Evolutionary conservation across 306 rosid genomes (phyloP).

Genomic region (Abrus precatorius): DNA sequence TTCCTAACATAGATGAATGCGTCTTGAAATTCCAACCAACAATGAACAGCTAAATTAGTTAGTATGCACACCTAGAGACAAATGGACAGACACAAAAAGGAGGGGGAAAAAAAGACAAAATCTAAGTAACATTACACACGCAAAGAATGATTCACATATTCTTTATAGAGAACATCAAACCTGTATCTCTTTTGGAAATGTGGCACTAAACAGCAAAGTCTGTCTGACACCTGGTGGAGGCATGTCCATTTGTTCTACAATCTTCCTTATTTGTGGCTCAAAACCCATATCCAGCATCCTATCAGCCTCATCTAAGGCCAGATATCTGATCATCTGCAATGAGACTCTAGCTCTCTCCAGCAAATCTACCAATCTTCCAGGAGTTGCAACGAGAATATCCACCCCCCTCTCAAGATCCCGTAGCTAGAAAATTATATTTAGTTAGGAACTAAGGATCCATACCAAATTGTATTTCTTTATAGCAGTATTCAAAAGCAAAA

Average conservation of each 20-base stretch:
- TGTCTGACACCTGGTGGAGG: conserved; percentile 85
- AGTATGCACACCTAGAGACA: not conserved
- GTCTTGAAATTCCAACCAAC: conserved; percentile 19
- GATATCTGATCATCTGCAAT: conserved; percentile 65
- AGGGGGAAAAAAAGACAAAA: not conserved
- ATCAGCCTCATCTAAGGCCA: conserved; percentile 63
- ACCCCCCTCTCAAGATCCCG: conserved; percentile 94
- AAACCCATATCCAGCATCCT: conserved; percentile 64
- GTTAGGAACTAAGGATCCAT: conserved; percentile 42
- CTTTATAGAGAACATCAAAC: conserved; percentile 42
- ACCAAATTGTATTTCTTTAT: conserved; percentile 7
- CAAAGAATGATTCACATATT: no score
- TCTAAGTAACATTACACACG: not conserved
- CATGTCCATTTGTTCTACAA: conserved; percentile 84
- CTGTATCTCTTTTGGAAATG: conserved; percentile 93
- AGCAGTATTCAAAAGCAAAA: not conserved
- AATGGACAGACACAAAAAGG: not conserved
- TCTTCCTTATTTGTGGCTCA: conserved; percentile 60
- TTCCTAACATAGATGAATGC: conserved; percentile 14
- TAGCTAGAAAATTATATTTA: conserved; percentile 59
- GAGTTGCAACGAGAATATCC: conserved; percentile 96
- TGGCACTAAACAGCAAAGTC: conserved; percentile 91
- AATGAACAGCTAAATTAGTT: not conserved
- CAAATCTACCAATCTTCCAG: conserved; percentile 95
- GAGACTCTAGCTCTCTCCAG: conserved; percentile 92